phyloP scores from a whole-genome alignment of 2,329 filamentous ascomycete genomes.

The Botrytis sinoallii region DNA sequence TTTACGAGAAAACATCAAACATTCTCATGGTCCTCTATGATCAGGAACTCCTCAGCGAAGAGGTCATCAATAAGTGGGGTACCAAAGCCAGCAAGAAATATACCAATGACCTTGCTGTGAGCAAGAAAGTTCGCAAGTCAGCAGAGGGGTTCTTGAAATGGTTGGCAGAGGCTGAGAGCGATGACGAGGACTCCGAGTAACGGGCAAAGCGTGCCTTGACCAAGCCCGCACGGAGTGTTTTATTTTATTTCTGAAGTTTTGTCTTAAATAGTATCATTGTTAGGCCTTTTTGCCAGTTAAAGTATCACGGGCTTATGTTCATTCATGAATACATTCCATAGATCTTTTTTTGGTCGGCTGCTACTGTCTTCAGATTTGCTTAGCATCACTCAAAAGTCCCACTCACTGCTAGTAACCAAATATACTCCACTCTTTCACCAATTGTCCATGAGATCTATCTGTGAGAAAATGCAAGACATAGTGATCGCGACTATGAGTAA shows the following conservation, averaged over 20 bases:
- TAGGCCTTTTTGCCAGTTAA: not conserved
- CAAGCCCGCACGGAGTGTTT: not conserved
- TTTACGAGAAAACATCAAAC: conserved; percentile 75
- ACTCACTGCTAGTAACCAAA: not conserved
- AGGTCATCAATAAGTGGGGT: conserved; percentile 86
- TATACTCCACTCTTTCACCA: conserved; percentile 7
- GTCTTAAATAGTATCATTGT: not conserved
- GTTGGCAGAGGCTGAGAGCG: conserved; percentile 81
- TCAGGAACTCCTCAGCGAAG: conserved; percentile 83
- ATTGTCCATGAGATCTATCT: not conserved
- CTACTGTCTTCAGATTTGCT: conserved; percentile 4
- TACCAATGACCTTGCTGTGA: conserved; percentile 73
- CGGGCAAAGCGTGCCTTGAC: not conserved
- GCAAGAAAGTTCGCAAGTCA: conserved; percentile 93
- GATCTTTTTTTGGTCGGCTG: not conserved
- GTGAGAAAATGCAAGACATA: not conserved
- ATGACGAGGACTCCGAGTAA: conserved; percentile 63
- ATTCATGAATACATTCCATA: not conserved
- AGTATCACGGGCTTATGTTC: not conserved
- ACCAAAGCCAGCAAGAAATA: conserved; percentile 98
- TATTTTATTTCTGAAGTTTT: not conserved
- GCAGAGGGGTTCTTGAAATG: conserved; percentile 92
- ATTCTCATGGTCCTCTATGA: conserved; percentile 90
- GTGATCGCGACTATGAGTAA: not conserved
- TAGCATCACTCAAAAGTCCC: conserved; percentile 6